A percentile compares a stretch with the other conserved stretches of the same genome.
phyloP scores from a whole-genome alignment of 345 rosid species.

The Anacardium occidentale region DNA sequence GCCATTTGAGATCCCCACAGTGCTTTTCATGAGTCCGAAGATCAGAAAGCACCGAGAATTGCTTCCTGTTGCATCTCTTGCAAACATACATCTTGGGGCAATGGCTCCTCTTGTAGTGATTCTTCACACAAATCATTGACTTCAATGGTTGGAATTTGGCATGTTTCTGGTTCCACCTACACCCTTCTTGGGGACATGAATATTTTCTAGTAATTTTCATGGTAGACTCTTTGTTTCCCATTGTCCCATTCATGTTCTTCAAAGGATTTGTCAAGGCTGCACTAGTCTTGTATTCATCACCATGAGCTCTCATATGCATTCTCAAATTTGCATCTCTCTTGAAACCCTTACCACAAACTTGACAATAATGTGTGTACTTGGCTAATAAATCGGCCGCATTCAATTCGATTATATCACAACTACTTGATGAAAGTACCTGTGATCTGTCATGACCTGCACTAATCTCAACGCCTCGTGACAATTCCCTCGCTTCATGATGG shows the following conservation, averaged over 20 bases:
- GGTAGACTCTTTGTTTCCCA: slow-evolving; percentile 7
- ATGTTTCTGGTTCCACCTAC: slow-evolving; percentile 83
- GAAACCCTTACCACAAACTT: slow-evolving; percentile 83
- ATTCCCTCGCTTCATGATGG: neutral
- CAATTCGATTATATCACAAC: slow-evolving; percentile 55
- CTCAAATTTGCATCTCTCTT: slow-evolving; percentile 87
- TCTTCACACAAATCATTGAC: slow-evolving; percentile 81
- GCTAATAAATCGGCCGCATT: slow-evolving; percentile 64
- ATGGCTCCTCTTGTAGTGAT: slow-evolving; percentile 94
- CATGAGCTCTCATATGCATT: slow-evolving; percentile 98
- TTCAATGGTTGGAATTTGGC: slow-evolving; percentile 85
- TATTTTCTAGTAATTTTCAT: slow-evolving; percentile 44
- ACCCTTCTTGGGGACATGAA: slow-evolving; percentile 82
- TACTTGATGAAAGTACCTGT: slow-evolving; percentile 1
- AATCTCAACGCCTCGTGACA: neutral
- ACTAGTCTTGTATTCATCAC: slow-evolving; percentile 74
- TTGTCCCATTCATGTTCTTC: slow-evolving; percentile 25
- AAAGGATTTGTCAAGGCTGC: slow-evolving; percentile 66
- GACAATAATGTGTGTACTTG: slow-evolving; percentile 83
- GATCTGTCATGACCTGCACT: slow-evolving; percentile 20
- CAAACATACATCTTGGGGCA: slow-evolving; percentile 91
- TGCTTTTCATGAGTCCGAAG: slow-evolving; percentile 93
- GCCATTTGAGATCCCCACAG: slow-evolving; percentile 78
- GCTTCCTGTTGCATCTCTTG: slow-evolving; percentile 71
- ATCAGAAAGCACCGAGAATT: slow-evolving; percentile 85